Base-by-base conservation (phyloP, 495 filamentous ascomycete species). In the Wilcoxina mikolae region DNA sequence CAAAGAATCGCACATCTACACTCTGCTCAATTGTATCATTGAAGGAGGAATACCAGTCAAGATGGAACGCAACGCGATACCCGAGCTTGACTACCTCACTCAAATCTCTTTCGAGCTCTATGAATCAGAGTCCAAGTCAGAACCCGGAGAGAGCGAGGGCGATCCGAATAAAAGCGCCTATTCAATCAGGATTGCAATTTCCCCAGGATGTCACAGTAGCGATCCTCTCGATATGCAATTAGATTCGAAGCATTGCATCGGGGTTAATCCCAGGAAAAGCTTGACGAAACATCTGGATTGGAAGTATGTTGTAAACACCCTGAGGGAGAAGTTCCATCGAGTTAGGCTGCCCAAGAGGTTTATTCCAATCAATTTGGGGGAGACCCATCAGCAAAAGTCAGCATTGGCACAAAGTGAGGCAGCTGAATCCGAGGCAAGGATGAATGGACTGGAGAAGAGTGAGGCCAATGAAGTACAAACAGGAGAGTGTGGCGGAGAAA, bases 1-100 rank as follows among this genome's bases (percentile, higher is more conserved):
- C 25, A 98, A 98, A 66, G 91, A 98, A 71, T 91, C 85, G 3
- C 91, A 98, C 61, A 95, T 98, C 60, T 98, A 98, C 70, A 96
- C 91, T 17, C 76, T 98, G 27, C 76, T 98, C 44, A 98, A 98
- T 69, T 96, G 93, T 68, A 95, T 98, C 57, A 73, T 98, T 28
- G 91, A 95, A 70, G 91, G 91, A 57, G 91, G 93, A 29, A 84
- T 98, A 57, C 82, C 87, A 59, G 78, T 80, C 60, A 64, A 65
- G 27, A 84, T 85, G 58, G 82, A 86, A 57, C 79, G 91, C 41
- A 85, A 83, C 62, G 85, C 86, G 26, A 98, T 98, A 58, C 91
- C 91, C 0, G 91, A 98, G 66, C 77, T 98, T 44, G 91, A 98
- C 66, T 98, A 96, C 68, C 77, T 98, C n/a, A 88, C 83, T 25